Evolutionary conservation across 2,329 filamentous ascomycete genomes (phyloP).

Genomic region (Xylaria digitata): DNA sequence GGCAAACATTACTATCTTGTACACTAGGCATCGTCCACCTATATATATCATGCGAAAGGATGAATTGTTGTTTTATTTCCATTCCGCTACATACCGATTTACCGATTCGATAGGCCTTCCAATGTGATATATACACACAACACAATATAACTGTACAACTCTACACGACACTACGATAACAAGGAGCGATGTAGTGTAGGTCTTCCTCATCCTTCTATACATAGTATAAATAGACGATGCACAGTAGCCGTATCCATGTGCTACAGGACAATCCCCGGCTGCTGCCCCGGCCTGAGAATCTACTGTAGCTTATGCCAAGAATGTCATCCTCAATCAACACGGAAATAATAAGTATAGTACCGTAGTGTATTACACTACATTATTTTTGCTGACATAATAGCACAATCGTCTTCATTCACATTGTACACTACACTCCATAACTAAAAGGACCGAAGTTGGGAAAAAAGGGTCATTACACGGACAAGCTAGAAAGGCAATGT

Average conservation of each 20-base stretch:
- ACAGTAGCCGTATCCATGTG: too few relatives aligned
- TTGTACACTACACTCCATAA: not conserved
- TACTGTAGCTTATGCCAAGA: conserved; percentile 2
- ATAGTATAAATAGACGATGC: too few relatives aligned
- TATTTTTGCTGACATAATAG: conserved; percentile 1
- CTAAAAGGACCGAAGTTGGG: not conserved
- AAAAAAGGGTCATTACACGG: not conserved
- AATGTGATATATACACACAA: too few relatives aligned
- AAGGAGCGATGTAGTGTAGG: too few relatives aligned
- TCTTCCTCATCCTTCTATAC: too few relatives aligned
- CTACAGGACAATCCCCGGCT: not conserved
- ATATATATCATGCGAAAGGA: too few relatives aligned
- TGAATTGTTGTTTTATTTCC: not conserved
- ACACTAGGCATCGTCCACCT: too few relatives aligned
- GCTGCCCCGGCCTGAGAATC: not conserved
- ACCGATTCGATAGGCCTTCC: too few relatives aligned
- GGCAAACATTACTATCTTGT: too few relatives aligned
- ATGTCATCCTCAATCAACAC: not conserved
- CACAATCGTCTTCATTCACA: not conserved
- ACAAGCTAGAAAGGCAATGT: not conserved
- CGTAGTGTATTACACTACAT: too few relatives aligned
- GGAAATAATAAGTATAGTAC: not conserved
- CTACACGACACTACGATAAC: too few relatives aligned
- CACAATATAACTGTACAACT: too few relatives aligned
- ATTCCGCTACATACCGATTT: not conserved